A percentile compares a stretch with the other conserved stretches of the same genome.
These are phyloP conservation scores for Selaginella moellendorffii DNA, from an alignment of 75 land plant species.

Conservation along the genomic window DNA sequence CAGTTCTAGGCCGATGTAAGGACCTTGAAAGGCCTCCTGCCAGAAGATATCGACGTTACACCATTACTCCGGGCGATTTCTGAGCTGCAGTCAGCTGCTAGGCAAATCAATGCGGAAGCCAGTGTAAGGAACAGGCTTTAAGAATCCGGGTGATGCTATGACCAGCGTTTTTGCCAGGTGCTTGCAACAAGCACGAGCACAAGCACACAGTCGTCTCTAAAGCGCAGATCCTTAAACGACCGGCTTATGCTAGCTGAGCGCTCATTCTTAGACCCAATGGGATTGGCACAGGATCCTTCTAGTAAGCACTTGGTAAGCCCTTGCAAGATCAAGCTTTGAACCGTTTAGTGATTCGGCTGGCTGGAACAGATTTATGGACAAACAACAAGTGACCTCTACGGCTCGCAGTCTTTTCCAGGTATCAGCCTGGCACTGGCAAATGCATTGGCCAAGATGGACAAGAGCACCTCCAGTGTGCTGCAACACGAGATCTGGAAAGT, in stretches of 20 bases:
- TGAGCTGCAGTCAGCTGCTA: background rate
- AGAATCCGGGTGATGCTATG: background rate
- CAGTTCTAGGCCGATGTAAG: conserved; percentile 22
- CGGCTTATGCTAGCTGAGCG: conserved; percentile 61
- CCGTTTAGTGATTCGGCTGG: background rate
- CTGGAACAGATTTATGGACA: conserved; percentile 55
- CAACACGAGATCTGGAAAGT: conserved; percentile 71
- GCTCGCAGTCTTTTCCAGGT: conserved; percentile 47
- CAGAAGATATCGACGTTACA: background rate
- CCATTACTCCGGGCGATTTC: background rate
- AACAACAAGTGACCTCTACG: conserved; percentile 35
- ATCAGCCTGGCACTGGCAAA: conserved; percentile 44
- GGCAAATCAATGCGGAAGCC: background rate
- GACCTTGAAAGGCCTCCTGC: conserved; percentile 20
- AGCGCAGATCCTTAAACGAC: conserved; percentile 40
- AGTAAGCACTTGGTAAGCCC: conserved; percentile 61
- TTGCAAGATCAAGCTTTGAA: background rate
- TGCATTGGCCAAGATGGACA: conserved; percentile 13
- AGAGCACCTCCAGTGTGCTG: conserved; percentile 20
- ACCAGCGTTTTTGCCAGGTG: background rate
- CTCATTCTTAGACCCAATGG: conserved; percentile 52
- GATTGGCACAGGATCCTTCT: conserved; percentile 42
- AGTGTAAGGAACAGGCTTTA: background rate
- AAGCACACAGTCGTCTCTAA: too few relatives aligned
- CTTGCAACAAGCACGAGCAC: background rate